Conservation (phyloP, 2,329 filamentous ascomycete genomes). For the Scedosporium boydii region DNA sequence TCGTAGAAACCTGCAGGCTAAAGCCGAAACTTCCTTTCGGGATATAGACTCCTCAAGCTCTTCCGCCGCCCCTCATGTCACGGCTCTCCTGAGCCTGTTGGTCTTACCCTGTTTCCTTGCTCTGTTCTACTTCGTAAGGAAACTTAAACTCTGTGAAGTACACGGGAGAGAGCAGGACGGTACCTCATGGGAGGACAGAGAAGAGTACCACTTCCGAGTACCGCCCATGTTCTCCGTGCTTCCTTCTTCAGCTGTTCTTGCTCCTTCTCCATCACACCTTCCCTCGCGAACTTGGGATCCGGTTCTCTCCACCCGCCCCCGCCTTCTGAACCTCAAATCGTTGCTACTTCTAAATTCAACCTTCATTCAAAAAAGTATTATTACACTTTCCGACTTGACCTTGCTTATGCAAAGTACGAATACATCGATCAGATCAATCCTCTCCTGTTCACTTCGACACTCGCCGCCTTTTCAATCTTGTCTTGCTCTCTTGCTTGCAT, state of each 20-base stretch:
- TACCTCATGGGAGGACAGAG: background rate
- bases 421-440: too few species aligned
- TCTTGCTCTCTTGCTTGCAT: background rate
- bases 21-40: background rate
- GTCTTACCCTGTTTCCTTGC: background rate
- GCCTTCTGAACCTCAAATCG: background rate
- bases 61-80: background rate
- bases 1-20: background rate
- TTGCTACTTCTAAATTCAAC: background rate
- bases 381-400: too few species aligned
- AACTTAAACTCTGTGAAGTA: background rate
- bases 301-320: background rate
- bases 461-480: background rate
- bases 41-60: background rate
- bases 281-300: background rate
- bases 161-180: background rate
- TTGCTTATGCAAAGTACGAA: too few species aligned
- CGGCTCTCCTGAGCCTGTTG: background rate
- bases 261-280: background rate
- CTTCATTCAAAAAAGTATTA: too few species aligned
- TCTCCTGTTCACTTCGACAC: background rate
- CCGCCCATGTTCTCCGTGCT: background rate
- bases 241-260: background rate
- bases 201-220: background rate
- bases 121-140: background rate